Conservation (phyloP, 2,329 filamentous ascomycete genomes). For the Fusarium sacchari region DNA sequence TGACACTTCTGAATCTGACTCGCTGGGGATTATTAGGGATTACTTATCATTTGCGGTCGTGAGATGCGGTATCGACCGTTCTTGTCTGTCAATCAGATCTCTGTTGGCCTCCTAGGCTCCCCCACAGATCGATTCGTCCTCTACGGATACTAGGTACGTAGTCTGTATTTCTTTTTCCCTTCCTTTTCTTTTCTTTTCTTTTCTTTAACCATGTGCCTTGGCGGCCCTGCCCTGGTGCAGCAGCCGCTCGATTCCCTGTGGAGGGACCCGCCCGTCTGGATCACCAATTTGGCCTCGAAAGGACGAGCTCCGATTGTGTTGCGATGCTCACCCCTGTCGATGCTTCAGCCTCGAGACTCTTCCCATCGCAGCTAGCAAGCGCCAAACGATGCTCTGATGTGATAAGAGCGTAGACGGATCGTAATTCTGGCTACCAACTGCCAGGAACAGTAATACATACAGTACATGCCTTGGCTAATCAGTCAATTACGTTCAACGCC, state of each 20-base stretch:
- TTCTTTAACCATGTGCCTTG: conserved; percentile 1
- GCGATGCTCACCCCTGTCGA: conserved; percentile 21
- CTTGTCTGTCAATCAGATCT: conserved; percentile 11
- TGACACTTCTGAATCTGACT: background rate
- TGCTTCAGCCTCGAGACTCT: conserved; percentile 20
- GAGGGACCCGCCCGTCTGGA: conserved; percentile 31
- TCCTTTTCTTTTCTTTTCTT: background rate
- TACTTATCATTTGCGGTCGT: background rate
- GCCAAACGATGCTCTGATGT: conserved; percentile 19
- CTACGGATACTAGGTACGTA: background rate
- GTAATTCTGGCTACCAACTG: background rate
- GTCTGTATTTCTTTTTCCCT: background rate
- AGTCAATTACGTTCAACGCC: conserved; percentile 4
- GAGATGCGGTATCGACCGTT: conserved; percentile 3
- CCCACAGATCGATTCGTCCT: conserved; percentile 3
- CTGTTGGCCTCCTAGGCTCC: conserved; percentile 19
- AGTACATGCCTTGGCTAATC: background rate
- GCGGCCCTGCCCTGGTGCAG: conserved; percentile 18
- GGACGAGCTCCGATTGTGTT: conserved; percentile 22
- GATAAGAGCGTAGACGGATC: conserved; percentile 10
- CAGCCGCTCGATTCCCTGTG: conserved; percentile 31
- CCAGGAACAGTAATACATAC: background rate
- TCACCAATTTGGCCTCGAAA: conserved; percentile 31
- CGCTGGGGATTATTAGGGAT: background rate
- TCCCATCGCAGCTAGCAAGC: conserved; percentile 23